Evolutionary conservation across 2,329 filamentous ascomycete species (phyloP).

Genomic region (Didymella lethalis): DNA sequence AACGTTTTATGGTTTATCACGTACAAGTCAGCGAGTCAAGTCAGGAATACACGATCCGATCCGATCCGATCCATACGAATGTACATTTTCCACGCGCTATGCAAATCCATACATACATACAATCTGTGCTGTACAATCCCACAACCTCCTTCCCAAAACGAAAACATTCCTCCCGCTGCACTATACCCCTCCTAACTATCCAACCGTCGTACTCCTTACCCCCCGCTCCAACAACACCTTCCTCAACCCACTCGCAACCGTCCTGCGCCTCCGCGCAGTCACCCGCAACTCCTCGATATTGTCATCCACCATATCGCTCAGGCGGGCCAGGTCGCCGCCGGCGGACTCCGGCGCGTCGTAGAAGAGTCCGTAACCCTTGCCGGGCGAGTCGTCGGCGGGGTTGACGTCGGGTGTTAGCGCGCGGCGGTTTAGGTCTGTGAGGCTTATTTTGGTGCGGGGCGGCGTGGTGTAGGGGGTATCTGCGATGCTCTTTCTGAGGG

Average conservation of each 20-base stretch:
- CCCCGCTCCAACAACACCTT: conserved; percentile 47
- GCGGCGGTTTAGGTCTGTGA: conserved; percentile 42
- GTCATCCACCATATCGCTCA: conserved; percentile 52
- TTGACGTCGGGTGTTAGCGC: conserved; percentile 43
- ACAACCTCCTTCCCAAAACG: too few relatives aligned
- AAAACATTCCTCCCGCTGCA: neutral
- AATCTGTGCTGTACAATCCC: neutral
- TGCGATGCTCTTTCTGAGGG: conserved; percentile 28
- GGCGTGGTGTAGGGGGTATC: conserved; percentile 50
- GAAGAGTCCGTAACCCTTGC: conserved; percentile 46
- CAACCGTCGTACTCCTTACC: conserved; percentile 14
- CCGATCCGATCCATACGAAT: neutral
- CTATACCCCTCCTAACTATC: neutral
- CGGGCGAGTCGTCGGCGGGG: conserved; percentile 31
- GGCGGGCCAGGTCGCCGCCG: conserved; percentile 43
- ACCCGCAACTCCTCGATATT: conserved; percentile 51
- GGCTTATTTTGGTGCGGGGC: conserved; percentile 42
- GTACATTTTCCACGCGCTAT: neutral
- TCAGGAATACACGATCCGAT: neutral
- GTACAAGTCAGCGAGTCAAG: neutral
- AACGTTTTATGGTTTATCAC: neutral
- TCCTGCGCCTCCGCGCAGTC: conserved; percentile 47
- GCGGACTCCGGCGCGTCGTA: conserved; percentile 44
- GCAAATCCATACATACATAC: neutral
- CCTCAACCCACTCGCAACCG: conserved; percentile 51